Evolutionary conservation across 768 basidiomycete genomes (phyloP).

Genomic region (Auricularia sp.): DNA sequence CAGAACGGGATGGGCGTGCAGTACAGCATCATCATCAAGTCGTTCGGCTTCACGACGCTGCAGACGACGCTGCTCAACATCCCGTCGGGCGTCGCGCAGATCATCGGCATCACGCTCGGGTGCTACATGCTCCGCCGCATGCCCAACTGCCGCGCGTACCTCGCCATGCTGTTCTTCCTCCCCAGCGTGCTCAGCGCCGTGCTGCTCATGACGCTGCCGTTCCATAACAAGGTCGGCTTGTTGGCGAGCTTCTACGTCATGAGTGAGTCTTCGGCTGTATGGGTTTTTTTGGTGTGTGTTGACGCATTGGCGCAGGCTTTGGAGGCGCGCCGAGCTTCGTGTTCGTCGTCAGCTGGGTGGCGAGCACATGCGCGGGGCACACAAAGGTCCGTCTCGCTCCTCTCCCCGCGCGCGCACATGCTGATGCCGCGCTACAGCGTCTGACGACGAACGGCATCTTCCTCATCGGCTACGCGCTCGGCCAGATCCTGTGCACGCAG

Average conservation of each 20-base stretch:
- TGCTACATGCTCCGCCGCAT: conserved; percentile 8
- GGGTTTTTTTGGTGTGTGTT: conserved; percentile 15
- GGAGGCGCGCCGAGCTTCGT: conserved; percentile 12
- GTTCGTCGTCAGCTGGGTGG: conserved; percentile 11
- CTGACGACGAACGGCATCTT: conserved; percentile 17
- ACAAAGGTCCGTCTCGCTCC: conserved; percentile 8
- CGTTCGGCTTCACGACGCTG: conserved; percentile 12
- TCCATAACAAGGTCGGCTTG: conserved; percentile 14
- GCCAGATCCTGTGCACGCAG: conserved; percentile 19
- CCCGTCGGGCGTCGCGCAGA: conserved; percentile 10
- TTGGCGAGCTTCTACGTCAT: conserved; percentile 11
- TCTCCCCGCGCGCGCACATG: neutral
- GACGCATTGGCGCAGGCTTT: conserved; percentile 5
- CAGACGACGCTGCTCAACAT: conserved; percentile 15
- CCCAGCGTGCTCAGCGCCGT: conserved; percentile 20
- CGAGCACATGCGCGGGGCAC: conserved; percentile 11
- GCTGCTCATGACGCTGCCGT: conserved; percentile 13
- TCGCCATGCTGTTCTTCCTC: conserved; percentile 18
- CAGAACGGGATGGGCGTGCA: conserved; percentile 16
- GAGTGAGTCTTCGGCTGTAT: conserved; percentile 2
- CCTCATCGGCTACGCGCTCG: conserved; percentile 24
- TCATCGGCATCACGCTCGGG: conserved; percentile 9
- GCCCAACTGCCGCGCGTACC: conserved; percentile 18
- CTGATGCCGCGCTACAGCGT: conserved; percentile 4
- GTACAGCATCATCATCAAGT: conserved; percentile 13